Base-by-base conservation (phyloP, 1,139 yeast species). In the Arxiozyma bovina region DNA sequence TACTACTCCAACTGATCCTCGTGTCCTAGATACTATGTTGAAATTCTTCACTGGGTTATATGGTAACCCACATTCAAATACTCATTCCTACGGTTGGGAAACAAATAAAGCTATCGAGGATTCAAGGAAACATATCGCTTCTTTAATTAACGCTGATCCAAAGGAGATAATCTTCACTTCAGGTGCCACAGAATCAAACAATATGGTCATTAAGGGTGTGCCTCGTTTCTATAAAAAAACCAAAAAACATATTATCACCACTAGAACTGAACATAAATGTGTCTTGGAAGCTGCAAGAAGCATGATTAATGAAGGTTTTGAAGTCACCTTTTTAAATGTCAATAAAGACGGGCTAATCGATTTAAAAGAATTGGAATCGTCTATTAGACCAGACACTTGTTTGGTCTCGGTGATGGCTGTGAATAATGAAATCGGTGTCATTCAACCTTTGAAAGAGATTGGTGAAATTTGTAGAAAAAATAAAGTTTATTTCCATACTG, bases 31-130 rank as follows among this genome's bases (percentile, higher is more conserved):
- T 70, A 87, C 82, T 63, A 93, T 94, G 99, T 74, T 94, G 65
- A 85, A 83, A 65, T 93, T 86, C 70, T 90, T 84, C 72, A 91
- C 98, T 3, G 98, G 97, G 17, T 77, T 87, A 56, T 93, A 90
- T 68, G 99, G 99, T 55, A 93, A 93, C 70, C 99, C 99, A 17
- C 99, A 93, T 71, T 89, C 97, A 4, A 83, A 95, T 54, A 94
- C 99, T 15, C 98, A 93, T 69, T 81, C 96, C n/a, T 93, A 93
- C 69, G 99, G 99, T 42, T 93, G 99, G 99, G 99, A 93, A 73
- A 87, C 99, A 6, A 97, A 91, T 57, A 81, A 80, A 63, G 96
- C 87, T 57, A 95, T 94, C 42, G 99, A 93, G 68, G 76, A 75
- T 55, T 96, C 99, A 3, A 81, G 99, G 66, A 78, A 75, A 53